Evolutionary conservation across 2,329 filamentous ascomycete genomes (phyloP).

Genomic region (Alternaria gansuensis): DNA sequence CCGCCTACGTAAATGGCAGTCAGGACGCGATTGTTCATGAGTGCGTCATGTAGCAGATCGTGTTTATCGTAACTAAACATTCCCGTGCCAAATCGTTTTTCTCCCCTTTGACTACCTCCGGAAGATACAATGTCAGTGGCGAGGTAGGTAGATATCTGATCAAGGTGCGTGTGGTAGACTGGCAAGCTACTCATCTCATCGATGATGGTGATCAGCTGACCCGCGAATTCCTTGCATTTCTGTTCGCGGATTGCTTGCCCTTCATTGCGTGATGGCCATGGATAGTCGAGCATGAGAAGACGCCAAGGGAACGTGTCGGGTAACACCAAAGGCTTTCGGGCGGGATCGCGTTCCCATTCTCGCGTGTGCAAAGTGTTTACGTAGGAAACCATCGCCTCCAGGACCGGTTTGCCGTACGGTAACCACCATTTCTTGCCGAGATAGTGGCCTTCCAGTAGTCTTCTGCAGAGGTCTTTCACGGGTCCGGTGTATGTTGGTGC

Average conservation of each 20-base stretch:
- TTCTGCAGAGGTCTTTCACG: background rate
- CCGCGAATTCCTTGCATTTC: constrained; percentile 31
- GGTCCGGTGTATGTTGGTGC: constrained; percentile 11
- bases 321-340: constrained; percentile 29
- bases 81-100: background rate
- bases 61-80: background rate
- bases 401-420: constrained; percentile 19
- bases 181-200: constrained; percentile 24
- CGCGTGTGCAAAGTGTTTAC: constrained; percentile 31
- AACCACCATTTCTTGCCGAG: constrained; percentile 27
- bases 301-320: constrained; percentile 38
- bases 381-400: constrained; percentile 33
- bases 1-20: constrained; percentile 35
- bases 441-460: constrained; percentile 2
- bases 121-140: background rate
- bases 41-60: constrained; percentile 12
- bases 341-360: constrained; percentile 35
- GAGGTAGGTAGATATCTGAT: constrained; percentile 17
- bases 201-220: constrained; percentile 23
- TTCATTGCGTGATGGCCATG: constrained; percentile 14
- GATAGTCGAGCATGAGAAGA: constrained; percentile 41
- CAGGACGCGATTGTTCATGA: constrained; percentile 25
- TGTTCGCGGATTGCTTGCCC: constrained; percentile 11
- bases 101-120: background rate
- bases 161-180: constrained; percentile 32